phyloP scores from a whole-genome alignment of 2,329 filamentous ascomycete genomes.

The Fusarium sp. region DNA sequence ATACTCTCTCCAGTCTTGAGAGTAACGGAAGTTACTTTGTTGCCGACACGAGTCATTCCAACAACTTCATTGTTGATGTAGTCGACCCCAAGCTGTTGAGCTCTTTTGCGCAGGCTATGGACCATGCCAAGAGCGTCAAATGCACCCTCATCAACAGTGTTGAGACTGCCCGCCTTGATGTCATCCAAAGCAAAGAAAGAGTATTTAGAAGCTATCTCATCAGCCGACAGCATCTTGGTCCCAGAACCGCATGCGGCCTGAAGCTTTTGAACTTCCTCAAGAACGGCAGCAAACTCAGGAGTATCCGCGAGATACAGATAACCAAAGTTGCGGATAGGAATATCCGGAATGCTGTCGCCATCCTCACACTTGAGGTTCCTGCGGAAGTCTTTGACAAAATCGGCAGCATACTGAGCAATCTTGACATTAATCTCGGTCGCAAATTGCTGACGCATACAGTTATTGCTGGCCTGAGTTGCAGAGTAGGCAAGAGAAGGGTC shows the following conservation, averaged over 20 bases:
- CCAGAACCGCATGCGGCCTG: slow-evolving; percentile 12
- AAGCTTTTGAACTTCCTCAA: slow-evolving; percentile 15
- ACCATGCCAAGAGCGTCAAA: slow-evolving; percentile 23
- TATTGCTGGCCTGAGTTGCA: slow-evolving; percentile 24
- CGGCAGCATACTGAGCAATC: slow-evolving; percentile 19
- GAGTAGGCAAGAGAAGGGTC: slow-evolving; percentile 10
- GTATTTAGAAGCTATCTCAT: slow-evolving; percentile 15
- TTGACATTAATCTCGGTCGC: slow-evolving; percentile 22
- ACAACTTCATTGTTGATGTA: slow-evolving; percentile 23
- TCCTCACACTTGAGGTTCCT: slow-evolving; percentile 10
- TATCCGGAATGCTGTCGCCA: not conserved
- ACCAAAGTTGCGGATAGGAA: slow-evolving; percentile 19
- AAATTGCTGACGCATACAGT: slow-evolving; percentile 28
- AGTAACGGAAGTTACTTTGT: not conserved
- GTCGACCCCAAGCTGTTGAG: not conserved
- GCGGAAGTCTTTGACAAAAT: slow-evolving; percentile 16
- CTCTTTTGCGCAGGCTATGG: not conserved
- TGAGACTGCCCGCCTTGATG: slow-evolving; percentile 15
- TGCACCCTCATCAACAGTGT: slow-evolving; percentile 19
- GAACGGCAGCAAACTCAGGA: not conserved
- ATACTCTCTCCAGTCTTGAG: slow-evolving; percentile 16
- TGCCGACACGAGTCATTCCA: not conserved
- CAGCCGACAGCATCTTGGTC: slow-evolving; percentile 4
- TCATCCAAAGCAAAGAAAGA: slow-evolving; percentile 9
- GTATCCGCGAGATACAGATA: slow-evolving; percentile 22